Percentiles rank a stretch among this genome's conserved stretches.
These are phyloP conservation scores for Globisporangium ultimum DNA, from an alignment of 352 stramenopile species.

Conservation along the genomic window DNA sequence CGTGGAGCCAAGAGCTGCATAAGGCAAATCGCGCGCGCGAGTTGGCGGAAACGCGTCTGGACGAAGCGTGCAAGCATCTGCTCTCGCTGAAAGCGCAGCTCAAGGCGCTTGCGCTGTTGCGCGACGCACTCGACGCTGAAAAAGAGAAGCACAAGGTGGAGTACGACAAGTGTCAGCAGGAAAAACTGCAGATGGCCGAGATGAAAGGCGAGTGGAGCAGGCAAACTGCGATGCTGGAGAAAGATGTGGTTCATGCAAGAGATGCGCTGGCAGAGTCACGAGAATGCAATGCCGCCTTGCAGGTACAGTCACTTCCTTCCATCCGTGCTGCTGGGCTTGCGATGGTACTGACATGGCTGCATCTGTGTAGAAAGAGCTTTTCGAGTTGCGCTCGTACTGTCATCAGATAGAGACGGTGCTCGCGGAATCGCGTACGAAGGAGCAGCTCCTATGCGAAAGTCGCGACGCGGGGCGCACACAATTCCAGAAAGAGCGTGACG, in stretches of 20 bases:
- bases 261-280: conserved; percentile 14
- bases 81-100: conserved; percentile 33
- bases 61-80: conserved; percentile 44
- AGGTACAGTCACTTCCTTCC: conserved; percentile 15
- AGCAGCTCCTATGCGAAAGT: conserved; percentile 21
- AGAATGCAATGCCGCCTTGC: conserved; percentile 6
- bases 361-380: conserved; percentile 12
- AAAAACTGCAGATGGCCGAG: conserved; percentile 21
- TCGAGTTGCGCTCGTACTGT: conserved; percentile 14
- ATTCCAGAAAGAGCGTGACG: conserved; percentile 23
- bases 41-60: conserved; percentile 18
- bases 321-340: conserved; percentile 5
- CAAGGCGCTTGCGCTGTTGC: conserved; percentile 20
- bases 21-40: conserved; percentile 14
- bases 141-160: conserved; percentile 11
- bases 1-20: conserved; percentile 9
- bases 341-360: not conserved
- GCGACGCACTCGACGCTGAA: conserved; percentile 12
- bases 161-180: conserved; percentile 22
- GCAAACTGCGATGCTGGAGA: conserved; percentile 22
- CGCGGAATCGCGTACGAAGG: conserved; percentile 21
- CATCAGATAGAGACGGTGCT: conserved; percentile 21
- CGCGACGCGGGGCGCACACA: conserved; percentile 24
- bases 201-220: conserved; percentile 24
- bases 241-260: conserved; percentile 20